These are phyloP conservation scores for Dendrocalamus latiflorus DNA, from an alignment of 202 grass and related monocot species.

Conservation along the genomic window DNA sequence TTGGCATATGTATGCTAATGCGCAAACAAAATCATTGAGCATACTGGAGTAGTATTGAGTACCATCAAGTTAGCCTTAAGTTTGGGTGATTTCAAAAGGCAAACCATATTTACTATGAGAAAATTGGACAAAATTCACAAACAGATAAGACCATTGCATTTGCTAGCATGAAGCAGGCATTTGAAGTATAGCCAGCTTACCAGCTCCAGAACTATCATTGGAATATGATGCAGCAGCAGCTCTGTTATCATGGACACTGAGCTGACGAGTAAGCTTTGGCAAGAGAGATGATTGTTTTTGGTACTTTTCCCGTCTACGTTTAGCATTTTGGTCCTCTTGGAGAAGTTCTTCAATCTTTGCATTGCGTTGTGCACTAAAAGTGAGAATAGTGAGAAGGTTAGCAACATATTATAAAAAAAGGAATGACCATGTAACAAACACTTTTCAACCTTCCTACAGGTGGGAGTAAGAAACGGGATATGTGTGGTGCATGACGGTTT, in stretches of 20 bases:
- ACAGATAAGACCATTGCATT: constrained; percentile 4
- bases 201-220: constrained; percentile 51
- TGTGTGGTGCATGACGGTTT: not conserved
- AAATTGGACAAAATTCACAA: too few relatives aligned
- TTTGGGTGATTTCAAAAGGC: not conserved
- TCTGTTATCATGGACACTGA: too few relatives aligned
- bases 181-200: constrained; percentile 38
- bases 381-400: constrained; percentile 9
- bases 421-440: not conserved
- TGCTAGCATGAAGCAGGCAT: constrained; percentile 14
- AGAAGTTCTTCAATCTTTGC: constrained; percentile 93
- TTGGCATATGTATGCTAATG: not conserved
- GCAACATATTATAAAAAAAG: not conserved
- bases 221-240: constrained; percentile 56
- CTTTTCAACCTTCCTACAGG: not conserved
- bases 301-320: constrained; percentile 65
- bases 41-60: not conserved
- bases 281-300: too few relatives aligned
- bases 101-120: too few relatives aligned
- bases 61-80: not conserved
- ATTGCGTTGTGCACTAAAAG: constrained; percentile 63
- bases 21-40: not conserved
- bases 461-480: not conserved
- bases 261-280: too few relatives aligned
- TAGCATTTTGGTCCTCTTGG: constrained; percentile 91